A percentile compares a stretch with the other conserved stretches of the same genome.
Evolutionary conservation across 345 rosid species (phyloP).

Genomic region (Eucalyptus sideroxylon): DNA sequence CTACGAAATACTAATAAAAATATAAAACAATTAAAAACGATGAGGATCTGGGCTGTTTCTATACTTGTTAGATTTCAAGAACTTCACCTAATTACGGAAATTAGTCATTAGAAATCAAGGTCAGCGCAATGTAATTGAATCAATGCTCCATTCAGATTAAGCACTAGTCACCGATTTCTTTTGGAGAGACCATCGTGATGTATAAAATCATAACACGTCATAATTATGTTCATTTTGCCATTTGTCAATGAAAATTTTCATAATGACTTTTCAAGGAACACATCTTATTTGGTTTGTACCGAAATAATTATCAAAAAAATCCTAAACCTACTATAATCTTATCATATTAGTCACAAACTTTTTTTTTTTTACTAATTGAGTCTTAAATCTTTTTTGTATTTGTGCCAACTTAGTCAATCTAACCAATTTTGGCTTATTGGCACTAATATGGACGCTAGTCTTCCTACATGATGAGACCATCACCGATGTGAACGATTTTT

Average conservation of each 20-base stretch:
- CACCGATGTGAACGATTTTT: too few species aligned
- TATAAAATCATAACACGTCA: neutral
- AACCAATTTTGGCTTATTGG: rapidly evolving
- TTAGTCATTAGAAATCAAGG: neutral
- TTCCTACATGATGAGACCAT: rapidly evolving
- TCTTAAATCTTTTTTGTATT: rapidly evolving
- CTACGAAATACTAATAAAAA: neutral
- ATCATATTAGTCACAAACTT: too few species aligned
- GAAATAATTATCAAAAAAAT: too few species aligned
- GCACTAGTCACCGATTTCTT: neutral
- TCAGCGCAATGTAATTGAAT: neutral
- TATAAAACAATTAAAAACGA: neutral
- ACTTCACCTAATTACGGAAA: neutral
- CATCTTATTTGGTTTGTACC: neutral
- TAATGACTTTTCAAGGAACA: neutral
- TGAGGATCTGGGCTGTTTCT: neutral
- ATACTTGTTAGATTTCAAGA: neutral
- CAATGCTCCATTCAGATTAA: neutral
- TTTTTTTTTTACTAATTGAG: too few species aligned
- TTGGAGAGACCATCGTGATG: neutral
- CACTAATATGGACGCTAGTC: too few species aligned
- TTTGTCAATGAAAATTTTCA: neutral
- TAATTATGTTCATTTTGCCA: neutral
- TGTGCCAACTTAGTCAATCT: rapidly evolving
- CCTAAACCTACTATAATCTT: too few species aligned